Conservation (phyloP, 1,284 basidiomycete species). For the Ceratobasidium sp. region DNA sequence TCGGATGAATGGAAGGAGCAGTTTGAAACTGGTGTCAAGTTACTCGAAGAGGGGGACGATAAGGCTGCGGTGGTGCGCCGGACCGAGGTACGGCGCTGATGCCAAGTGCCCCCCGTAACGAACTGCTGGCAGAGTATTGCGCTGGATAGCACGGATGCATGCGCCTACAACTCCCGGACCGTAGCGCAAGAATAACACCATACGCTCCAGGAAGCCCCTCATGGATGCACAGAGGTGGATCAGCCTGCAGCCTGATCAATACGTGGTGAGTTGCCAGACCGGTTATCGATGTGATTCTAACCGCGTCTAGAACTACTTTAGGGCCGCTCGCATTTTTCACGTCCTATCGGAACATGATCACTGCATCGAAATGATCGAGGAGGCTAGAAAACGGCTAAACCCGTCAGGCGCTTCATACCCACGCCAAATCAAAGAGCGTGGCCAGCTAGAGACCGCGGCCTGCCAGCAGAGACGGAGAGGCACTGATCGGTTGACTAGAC, state of each 20-base stretch:
- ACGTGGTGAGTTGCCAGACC: constrained; percentile 58
- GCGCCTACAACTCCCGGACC: constrained; percentile 72
- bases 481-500: constrained; percentile 50
- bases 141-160: constrained; percentile 53
- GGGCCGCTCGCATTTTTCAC: constrained; percentile 53
- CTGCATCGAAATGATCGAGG: constrained; percentile 50
- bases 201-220: constrained; percentile 64
- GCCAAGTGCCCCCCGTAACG: too few relatives aligned
- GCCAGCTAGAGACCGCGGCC: constrained; percentile 45
- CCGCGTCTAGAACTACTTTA: constrained; percentile 51
- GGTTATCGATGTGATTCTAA: neutral
- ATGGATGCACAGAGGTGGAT: constrained; percentile 69
- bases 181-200: constrained; percentile 66
- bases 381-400: constrained; percentile 50
- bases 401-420: constrained; percentile 40
- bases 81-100: too few relatives aligned
- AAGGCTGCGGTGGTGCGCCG: too few relatives aligned
- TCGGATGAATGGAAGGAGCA: too few relatives aligned
- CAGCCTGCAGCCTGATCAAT: constrained; percentile 63
- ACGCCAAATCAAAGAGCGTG: constrained; percentile 44
- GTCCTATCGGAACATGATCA: constrained; percentile 48
- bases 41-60: too few relatives aligned
- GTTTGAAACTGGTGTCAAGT: too few relatives aligned
- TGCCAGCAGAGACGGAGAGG: constrained; percentile 47
- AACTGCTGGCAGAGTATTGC: constrained; percentile 56